A percentile compares a stretch with the other conserved stretches of the same genome.
Conservation (phyloP, 2,329 filamentous ascomycete species). For the Corynespora cassiicola region DNA sequence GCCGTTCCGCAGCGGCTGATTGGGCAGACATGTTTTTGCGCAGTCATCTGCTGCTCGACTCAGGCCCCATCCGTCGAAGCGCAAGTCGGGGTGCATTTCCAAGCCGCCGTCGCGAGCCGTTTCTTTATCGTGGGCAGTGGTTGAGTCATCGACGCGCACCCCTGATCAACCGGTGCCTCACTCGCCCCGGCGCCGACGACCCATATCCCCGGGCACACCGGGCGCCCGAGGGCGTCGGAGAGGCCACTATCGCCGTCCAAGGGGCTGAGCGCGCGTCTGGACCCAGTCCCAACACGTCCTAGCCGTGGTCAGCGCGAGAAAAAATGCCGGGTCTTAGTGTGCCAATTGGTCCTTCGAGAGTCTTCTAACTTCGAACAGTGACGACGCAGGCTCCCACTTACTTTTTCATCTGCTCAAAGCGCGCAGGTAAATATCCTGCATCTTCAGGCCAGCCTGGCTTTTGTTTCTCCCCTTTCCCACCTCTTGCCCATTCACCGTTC, state of each 20-base stretch:
- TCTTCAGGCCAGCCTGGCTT: slow-evolving; percentile 35
- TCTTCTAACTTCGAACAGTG: too few species aligned
- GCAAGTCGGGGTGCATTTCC: slow-evolving; percentile 34
- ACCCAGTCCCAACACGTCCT: slow-evolving; percentile 1
- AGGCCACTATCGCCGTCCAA: slow-evolving; percentile 1
- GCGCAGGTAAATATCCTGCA: slow-evolving; percentile 24
- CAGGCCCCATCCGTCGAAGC: slow-evolving; percentile 15
- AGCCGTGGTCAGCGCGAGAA: slow-evolving; percentile 23
- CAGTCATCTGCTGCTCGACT: slow-evolving; percentile 10
- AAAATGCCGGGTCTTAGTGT: slow-evolving; percentile 18
- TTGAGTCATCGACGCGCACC: slow-evolving; percentile 16
- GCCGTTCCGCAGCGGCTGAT: slow-evolving; percentile 1
- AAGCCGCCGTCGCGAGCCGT: slow-evolving; percentile 16
- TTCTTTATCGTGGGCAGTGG: slow-evolving; percentile 29
- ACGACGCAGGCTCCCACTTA: slow-evolving; percentile 35
- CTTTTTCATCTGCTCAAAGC: slow-evolving; percentile 11
- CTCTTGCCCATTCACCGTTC: slow-evolving; percentile 6
- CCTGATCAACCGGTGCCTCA: slow-evolving; percentile 7
- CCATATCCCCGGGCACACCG: slow-evolving; percentile 15
- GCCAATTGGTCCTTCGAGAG: slow-evolving; percentile 12
- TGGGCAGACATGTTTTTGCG: slow-evolving; percentile 4
- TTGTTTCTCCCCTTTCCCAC: slow-evolving; percentile 16
- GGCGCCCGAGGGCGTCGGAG: not conserved
- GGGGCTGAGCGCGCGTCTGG: slow-evolving; percentile 14
- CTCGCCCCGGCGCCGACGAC: slow-evolving; percentile 13